Conservation (phyloP, 108 stramenopile genomes). For the Parietichytrium sp. region DNA sequence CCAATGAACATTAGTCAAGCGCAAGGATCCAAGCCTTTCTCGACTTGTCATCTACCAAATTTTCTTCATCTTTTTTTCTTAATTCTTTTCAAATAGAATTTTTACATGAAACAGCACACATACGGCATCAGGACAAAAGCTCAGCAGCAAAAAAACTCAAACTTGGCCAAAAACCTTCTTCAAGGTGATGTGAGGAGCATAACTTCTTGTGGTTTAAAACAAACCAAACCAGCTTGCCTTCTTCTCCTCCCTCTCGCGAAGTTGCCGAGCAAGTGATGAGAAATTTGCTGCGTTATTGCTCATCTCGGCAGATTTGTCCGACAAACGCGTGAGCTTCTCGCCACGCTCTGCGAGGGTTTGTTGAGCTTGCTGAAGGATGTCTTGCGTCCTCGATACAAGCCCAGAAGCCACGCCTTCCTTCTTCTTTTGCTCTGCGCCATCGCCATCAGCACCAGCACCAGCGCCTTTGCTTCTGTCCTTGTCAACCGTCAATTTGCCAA, state of each 20-base stretch:
- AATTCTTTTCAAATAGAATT: no score
- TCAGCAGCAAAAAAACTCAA: no score
- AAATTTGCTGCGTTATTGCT: neutral
- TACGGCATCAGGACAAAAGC: no score
- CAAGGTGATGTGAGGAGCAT: no score
- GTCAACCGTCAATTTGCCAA: neutral
- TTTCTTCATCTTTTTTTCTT: no score
- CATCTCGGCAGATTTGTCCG: neutral
- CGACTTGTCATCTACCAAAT: no score
- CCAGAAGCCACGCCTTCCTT: neutral
- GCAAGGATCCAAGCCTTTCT: no score
- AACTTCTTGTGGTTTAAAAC: no score
- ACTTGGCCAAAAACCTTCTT: no score
- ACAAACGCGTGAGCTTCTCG: neutral
- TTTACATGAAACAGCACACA: no score
- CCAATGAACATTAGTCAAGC: no score
- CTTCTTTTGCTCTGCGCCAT: neutral
- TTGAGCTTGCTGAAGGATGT: neutral
- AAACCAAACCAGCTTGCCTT: slow-evolving; percentile 10
- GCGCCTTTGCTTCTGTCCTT: neutral
- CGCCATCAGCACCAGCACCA: neutral
- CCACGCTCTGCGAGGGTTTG: neutral
- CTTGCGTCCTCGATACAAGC: neutral
- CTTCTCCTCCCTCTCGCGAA: slow-evolving; percentile 36
- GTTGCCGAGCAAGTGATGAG: neutral